phyloP scores from a whole-genome alignment of 257 asterid species.

The Fraxinus quadrangulata region DNA sequence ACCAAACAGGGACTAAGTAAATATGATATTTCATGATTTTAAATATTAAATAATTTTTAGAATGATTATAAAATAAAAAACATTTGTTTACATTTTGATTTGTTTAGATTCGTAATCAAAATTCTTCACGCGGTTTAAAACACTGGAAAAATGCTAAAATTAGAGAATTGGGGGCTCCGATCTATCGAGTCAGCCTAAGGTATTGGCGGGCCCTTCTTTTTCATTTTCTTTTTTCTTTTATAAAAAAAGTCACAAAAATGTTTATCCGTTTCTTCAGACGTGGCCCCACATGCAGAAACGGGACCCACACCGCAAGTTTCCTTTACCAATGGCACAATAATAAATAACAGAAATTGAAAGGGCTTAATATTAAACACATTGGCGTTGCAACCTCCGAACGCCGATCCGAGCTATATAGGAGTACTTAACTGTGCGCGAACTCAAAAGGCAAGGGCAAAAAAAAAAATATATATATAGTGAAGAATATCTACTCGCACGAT shows the following conservation, averaged over 20 bases:
- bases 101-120: too few species aligned
- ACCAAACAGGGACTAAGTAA: too few species aligned
- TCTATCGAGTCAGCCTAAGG: not conserved
- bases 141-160: too few species aligned
- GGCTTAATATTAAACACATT: constrained; percentile 5
- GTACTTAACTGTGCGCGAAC: constrained; percentile 28
- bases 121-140: too few species aligned
- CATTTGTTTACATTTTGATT: too few species aligned
- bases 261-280: not conserved
- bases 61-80: too few species aligned
- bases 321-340: constrained; percentile 9
- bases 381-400: constrained; percentile 15
- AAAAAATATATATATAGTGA: not conserved
- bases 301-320: not conserved
- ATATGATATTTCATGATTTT: too few species aligned
- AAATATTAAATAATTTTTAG: too few species aligned
- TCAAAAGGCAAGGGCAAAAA: not conserved
- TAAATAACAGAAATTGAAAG: constrained; percentile 7
- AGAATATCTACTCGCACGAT: not conserved
- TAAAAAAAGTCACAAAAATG: not conserved
- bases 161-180: too few species aligned
- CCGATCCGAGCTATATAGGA: constrained; percentile 24
- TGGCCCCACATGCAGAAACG: not conserved
- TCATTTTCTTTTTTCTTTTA: not conserved
- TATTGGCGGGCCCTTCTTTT: not conserved